phyloP scores from a whole-genome alignment of 1,284 basidiomycete genomes.

The Ceratobasidium sp. region DNA sequence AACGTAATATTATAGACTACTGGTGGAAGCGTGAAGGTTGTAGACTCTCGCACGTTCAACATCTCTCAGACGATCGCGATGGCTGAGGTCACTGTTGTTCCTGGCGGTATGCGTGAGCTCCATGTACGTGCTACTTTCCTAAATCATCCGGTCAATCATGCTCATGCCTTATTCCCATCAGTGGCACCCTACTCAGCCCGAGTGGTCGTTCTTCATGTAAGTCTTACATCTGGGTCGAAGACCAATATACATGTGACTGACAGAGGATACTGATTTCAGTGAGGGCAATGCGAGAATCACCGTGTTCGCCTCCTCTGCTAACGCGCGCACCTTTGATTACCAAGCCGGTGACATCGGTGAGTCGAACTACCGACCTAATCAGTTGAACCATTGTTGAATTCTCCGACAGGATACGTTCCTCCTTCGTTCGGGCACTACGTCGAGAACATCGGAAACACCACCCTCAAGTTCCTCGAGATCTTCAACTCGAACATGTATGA shows the following conservation, averaged over 20 bases:
- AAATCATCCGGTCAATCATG: slow-evolving; percentile 17
- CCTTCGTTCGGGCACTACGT: slow-evolving; percentile 72
- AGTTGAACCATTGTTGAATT: slow-evolving; percentile 52
- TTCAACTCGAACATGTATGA: slow-evolving; percentile 66
- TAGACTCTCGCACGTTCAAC: slow-evolving; percentile 68
- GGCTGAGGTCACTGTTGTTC: slow-evolving; percentile 62
- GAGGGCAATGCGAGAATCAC: slow-evolving; percentile 62
- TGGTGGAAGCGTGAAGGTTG: slow-evolving; percentile 72
- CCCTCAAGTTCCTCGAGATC: slow-evolving; percentile 71
- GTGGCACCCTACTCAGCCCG: slow-evolving; percentile 44
- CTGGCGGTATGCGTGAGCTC: slow-evolving; percentile 55
- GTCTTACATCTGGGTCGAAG: neutral
- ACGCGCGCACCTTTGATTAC: slow-evolving; percentile 1
- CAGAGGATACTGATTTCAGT: slow-evolving; percentile 51
- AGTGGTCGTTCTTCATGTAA: slow-evolving; percentile 51
- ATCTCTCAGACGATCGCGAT: slow-evolving; percentile 69
- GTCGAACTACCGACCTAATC: slow-evolving; percentile 20
- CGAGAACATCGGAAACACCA: slow-evolving; percentile 73
- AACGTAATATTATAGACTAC: slow-evolving; percentile 3
- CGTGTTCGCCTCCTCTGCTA: slow-evolving; percentile 3
- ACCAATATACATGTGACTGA: neutral
- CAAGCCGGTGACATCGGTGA: slow-evolving; percentile 64
- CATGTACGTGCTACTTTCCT: slow-evolving; percentile 57
- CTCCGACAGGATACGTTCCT: slow-evolving; percentile 61
- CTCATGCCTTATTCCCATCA: slow-evolving; percentile 38